These are phyloP conservation scores for Septoria petroselini DNA, from an alignment of 2,329 filamentous ascomycete genomes.

Conservation along the genomic window DNA sequence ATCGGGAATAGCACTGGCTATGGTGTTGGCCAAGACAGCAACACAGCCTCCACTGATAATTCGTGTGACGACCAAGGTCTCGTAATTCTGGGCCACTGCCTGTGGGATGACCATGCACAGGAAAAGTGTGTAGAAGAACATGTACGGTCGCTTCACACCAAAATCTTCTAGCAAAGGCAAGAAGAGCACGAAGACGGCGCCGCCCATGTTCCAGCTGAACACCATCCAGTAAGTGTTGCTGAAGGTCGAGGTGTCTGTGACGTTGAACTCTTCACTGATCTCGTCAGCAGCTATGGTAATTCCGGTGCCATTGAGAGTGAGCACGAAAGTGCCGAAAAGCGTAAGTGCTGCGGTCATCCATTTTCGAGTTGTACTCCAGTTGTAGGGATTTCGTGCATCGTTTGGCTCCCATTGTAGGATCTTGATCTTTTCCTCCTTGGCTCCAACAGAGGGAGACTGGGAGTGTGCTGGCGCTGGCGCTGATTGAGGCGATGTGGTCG, in stretches of 20 bases:
- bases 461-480: background rate
- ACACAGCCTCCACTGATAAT: slow-evolving; percentile 42
- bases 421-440: slow-evolving; percentile 21
- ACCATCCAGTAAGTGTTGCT: slow-evolving; percentile 43
- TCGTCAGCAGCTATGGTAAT: slow-evolving; percentile 38
- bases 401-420: slow-evolving; percentile 54
- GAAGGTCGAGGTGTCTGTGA: slow-evolving; percentile 38
- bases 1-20: slow-evolving; percentile 41
- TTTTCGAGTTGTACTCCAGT: slow-evolving; percentile 37
- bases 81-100: slow-evolving; percentile 41
- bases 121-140: slow-evolving; percentile 37
- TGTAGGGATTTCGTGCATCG: slow-evolving; percentile 38
- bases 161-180: slow-evolving; percentile 42
- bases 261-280: slow-evolving; percentile 36
- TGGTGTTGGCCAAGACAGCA: slow-evolving; percentile 38
- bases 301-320: slow-evolving; percentile 40
- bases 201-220: slow-evolving; percentile 40
- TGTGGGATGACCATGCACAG: slow-evolving; percentile 42
- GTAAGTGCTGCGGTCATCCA: slow-evolving; percentile 37
- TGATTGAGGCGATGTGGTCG: background rate
- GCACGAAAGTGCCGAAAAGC: slow-evolving; percentile 36
- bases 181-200: slow-evolving; percentile 39
- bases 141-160: slow-evolving; percentile 35
- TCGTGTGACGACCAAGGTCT: slow-evolving; percentile 39
- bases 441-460: slow-evolving; percentile 1